A percentile compares a stretch with the other conserved stretches of the same genome.
Evolutionary conservation across 2,329 filamentous ascomycete genomes (phyloP).

Genomic region (Bimuria novae-zelandiae): DNA sequence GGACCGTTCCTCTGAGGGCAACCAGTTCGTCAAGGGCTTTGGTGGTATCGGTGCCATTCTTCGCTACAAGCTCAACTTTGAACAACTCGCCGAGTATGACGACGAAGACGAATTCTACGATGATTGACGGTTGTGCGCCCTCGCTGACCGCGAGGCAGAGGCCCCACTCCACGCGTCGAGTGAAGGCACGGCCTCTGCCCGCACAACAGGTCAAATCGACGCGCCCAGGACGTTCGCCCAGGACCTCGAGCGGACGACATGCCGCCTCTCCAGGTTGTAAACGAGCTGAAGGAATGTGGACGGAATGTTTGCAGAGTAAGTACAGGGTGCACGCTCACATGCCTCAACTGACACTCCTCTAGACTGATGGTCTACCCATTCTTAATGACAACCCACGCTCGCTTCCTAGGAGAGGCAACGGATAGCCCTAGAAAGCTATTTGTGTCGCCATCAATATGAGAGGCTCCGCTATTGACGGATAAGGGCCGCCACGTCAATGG

Average conservation of each 20-base stretch:
- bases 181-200: slow-evolving; percentile 59
- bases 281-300: slow-evolving; percentile 37
- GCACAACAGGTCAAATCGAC: slow-evolving; percentile 42
- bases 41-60: slow-evolving; percentile 97
- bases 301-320: slow-evolving; percentile 44
- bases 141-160: slow-evolving; percentile 85
- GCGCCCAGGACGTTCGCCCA: slow-evolving; percentile 34
- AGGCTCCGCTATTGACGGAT: background rate
- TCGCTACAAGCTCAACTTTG: slow-evolving; percentile 99
- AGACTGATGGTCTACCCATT: slow-evolving; percentile 44
- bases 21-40: slow-evolving; percentile 99
- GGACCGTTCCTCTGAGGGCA: slow-evolving; percentile 95
- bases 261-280: slow-evolving; percentile 49
- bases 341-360: slow-evolving; percentile 6
- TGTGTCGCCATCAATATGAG: background rate
- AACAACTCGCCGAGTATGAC: slow-evolving; percentile 92
- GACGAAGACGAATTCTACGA: slow-evolving; percentile 87
- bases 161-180: slow-evolving; percentile 62
- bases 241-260: slow-evolving; percentile 37
- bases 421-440: slow-evolving; percentile 14
- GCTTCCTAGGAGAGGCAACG: slow-evolving; percentile 42
- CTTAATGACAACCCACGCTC: slow-evolving; percentile 44
- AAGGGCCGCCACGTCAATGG: slow-evolving; percentile 19
- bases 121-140: slow-evolving; percentile 89
- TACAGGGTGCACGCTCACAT: background rate